Base-by-base conservation (phyloP, 805 yeast genomes). In the Teunomyces atbi region DNA sequence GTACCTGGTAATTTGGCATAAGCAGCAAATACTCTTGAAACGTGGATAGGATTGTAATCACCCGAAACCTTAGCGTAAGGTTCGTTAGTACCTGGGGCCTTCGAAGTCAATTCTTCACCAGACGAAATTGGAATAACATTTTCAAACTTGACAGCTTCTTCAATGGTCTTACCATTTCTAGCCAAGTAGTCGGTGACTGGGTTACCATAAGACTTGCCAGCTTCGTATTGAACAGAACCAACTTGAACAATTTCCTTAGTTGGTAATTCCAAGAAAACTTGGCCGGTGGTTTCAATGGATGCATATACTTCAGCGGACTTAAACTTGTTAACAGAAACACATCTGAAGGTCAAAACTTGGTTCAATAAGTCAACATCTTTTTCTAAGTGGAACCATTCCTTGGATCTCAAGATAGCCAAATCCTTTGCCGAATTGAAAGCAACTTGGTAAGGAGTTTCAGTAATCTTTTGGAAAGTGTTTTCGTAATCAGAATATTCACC, bases 11-110 rank as follows among this genome's bases (percentile, higher is more conserved):
- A 78, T 61, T 83, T 83, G 38, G 96, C 98, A 65, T 94, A 94
- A 52, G 83, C 78, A 46, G 99, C 91, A 71, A 94, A 94, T 43
- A 89, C 94, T 65, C 96, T 85, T 29, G 96, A 87, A 50, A 95
- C 98, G 67, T 94, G 99, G 60, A 94, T 94, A 52, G 99, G 99
- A 71, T 94, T 94, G 82, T 81, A 92, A 71, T 94, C 99, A 65
- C 98, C 98, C 52, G 98, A 92, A 36, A 94, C 97, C 64, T 83
- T 87, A 53, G 97, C 99, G 64, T 94, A 94, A 21, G 96, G 89
- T 74, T 89, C 98, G 69, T 94, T 94, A 46, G 97, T 86, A 52
- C 90, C 87, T 64, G 99, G 99, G 38, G 98, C 87, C 66, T 88
- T 88, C 5, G 85, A 76, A 37, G 78, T 68, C 57, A 81, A 76